Evolutionary conservation across 1,284 basidiomycete genomes (phyloP), one percentile per base, ranked within the genome.

Genomic region (Abortiporus biennis): DNA sequence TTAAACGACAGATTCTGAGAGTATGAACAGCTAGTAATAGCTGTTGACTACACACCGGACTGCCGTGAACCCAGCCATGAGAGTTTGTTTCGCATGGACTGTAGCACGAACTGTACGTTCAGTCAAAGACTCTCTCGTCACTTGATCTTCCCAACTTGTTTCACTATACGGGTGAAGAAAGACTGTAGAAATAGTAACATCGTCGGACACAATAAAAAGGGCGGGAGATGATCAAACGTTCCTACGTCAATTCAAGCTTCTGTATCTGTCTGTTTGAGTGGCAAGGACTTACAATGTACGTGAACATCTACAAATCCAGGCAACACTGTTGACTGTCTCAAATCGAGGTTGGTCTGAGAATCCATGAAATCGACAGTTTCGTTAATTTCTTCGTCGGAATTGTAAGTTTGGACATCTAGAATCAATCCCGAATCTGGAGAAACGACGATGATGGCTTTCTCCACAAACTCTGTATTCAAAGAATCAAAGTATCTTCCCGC

Each of bases 241-340:
- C 27, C 27, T 29, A 29, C 27, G 9, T 29, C 8, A n/a, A 29
- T 29, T 29, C 27, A n/a, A n/a, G n/a, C n/a, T 29, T 29, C 27
- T 29, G 27, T n/a, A n/a, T 17, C 27, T 13, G 23, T 40, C 31
- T 23, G 16, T 19, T 21, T 38, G 38, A 37, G 35, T 40, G 39
- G 24, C 17, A 34, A 25, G 37, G 11, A 64, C 77, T 59, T 53
- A 80, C 80, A 59, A 54, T 81, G 80, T 15, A 84, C 79, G 58
- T 84, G 80, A 1, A 65, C 65, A 51, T 84, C 80, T n/a, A 83
- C 78, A 38, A 83, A 73, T 0, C 80, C 80, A 15, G 81, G 78
- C 2, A 81, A 55, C 3, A 85, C 63, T 1, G 75, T 78, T 46
- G 65, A 51, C 15, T 61, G 54, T n/a, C 72, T 58, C 31, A 81